Evolutionary conservation across 495 filamentous ascomycete genomes (phyloP), one percentile per base, ranked within the genome.

Genomic region (Hyphodiscus hymeniophilus): DNA sequence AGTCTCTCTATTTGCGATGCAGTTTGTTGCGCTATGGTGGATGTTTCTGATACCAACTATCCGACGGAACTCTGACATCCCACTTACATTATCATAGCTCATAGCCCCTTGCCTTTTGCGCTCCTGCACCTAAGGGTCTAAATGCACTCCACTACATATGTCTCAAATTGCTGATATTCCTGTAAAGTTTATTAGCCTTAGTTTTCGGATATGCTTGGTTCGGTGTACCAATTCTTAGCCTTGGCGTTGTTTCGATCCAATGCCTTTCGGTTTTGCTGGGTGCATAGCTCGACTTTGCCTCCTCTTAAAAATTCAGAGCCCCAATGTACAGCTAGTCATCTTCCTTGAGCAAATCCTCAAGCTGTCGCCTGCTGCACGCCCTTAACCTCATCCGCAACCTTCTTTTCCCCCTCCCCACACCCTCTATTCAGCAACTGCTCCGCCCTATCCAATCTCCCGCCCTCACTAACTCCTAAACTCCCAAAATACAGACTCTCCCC

Each of bases 11-110:
- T 46, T 42, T 51, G 56, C 48, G 18, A 43, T 54, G 48, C 16
- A 26, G 7, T 40, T 38, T 26, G 31, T 42, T 38, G 45, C 38
- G 22, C 30, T 50, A 38, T 39, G 50, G 42, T 44, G 51, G 50
- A 28, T 48, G 51, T 33, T 46, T 54, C 39, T 20, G 34, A 17
- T 38, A 41, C 47, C 54, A 59, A 53, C 53, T 59, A 59, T 59
- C 53, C 57, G 11, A 49, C 42, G 53, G 57, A 56, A 56, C 48
- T 59, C 56, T 50, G 55, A 51, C 51, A 48, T 58, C 39, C 42
- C 48, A 33, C 31, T 51, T 48, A 50, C 49, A 48, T 59, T 56
- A 53, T 60, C 57, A 56, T 60, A 60, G 50, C 52, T 46, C 50
- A 52, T 52, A 52, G 40, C 47, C 44, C 47, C 26, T 56, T 8